These are phyloP conservation scores for Vigna unguiculata DNA, from an alignment of 306 rosid genomes.

Conservation along the genomic window DNA sequence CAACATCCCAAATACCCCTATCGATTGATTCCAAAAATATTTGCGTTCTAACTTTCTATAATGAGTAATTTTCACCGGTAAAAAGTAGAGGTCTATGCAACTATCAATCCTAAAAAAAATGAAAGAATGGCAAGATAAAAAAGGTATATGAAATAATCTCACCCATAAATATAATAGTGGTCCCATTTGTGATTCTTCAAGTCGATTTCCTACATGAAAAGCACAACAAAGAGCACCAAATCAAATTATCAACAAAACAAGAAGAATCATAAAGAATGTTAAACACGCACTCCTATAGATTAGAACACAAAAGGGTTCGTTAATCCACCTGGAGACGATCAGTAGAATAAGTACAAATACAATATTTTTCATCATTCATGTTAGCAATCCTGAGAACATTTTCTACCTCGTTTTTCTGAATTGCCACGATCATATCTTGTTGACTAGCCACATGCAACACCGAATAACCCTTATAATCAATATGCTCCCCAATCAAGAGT, in stretches of 20 bases:
- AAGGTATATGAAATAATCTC: constrained; percentile 42
- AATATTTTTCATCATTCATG: constrained; percentile 67
- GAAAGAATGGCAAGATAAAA: not conserved
- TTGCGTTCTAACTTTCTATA: no score
- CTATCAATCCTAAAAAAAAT: not conserved
- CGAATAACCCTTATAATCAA: constrained; percentile 95
- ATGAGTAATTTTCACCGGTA: no score
- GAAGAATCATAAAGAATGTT: not conserved
- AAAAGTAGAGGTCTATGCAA: no score
- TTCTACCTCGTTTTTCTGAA: constrained; percentile 59
- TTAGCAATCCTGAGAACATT: constrained; percentile 75
- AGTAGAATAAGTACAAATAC: constrained; percentile 81
- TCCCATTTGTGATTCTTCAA: constrained; percentile 97
- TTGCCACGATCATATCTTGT: constrained; percentile 87
- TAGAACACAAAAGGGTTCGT: not conserved
- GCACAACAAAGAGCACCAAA: not conserved
- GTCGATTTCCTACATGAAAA: constrained; percentile 71
- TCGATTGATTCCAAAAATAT: no score
- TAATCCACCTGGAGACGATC: constrained; percentile 83
- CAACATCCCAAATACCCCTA: no score
- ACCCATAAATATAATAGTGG: constrained; percentile 96
- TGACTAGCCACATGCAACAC: constrained; percentile 98
- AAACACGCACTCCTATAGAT: not conserved
- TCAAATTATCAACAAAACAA: constrained; percentile 28
- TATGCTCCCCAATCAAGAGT: constrained; percentile 97